phyloP scores from a whole-genome alignment of 306 rosid species.

The Sicyos edulis region DNA sequence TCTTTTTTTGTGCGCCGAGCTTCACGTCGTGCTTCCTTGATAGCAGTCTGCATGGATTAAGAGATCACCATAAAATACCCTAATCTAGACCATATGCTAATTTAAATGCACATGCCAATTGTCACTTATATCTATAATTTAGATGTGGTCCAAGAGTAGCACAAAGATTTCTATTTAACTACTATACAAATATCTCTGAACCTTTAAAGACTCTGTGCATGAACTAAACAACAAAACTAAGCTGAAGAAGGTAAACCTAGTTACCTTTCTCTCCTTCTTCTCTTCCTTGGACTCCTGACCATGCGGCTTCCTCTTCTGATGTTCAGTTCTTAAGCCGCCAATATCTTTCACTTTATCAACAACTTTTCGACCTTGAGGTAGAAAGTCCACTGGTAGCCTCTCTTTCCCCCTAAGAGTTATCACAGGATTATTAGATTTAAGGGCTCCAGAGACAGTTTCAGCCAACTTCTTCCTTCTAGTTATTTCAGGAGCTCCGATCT shows the following conservation, averaged over 20 bases:
- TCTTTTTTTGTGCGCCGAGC: constrained; percentile 78
- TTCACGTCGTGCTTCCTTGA: constrained; percentile 76
- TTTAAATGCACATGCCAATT: not conserved
- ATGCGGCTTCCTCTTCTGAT: constrained; percentile 53
- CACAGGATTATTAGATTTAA: constrained; percentile 39
- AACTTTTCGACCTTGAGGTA: constrained; percentile 48
- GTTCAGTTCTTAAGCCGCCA: constrained; percentile 39
- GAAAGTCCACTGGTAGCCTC: constrained; percentile 68
- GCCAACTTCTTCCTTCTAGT: constrained; percentile 66
- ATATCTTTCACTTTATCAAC: constrained; percentile 41
- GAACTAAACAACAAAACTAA: not conserved
- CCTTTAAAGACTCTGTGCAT: not conserved
- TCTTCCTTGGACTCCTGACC: constrained; percentile 80
- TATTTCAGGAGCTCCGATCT: constrained; percentile 56
- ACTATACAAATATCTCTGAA: not conserved
- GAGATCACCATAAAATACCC: not conserved
- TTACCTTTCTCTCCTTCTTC: constrained; percentile 88
- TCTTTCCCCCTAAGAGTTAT: constrained; percentile 76
- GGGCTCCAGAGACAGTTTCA: constrained; percentile 49
- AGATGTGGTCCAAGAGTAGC: not conserved
- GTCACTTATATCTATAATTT: not conserved
- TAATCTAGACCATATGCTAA: not conserved
- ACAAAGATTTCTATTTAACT: not conserved
- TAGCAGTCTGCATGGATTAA: constrained; percentile 49
- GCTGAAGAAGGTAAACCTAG: constrained; percentile 8